Evolutionary conservation across 1,284 basidiomycete species (phyloP).

Genomic region (Puccinia novopanici): DNA sequence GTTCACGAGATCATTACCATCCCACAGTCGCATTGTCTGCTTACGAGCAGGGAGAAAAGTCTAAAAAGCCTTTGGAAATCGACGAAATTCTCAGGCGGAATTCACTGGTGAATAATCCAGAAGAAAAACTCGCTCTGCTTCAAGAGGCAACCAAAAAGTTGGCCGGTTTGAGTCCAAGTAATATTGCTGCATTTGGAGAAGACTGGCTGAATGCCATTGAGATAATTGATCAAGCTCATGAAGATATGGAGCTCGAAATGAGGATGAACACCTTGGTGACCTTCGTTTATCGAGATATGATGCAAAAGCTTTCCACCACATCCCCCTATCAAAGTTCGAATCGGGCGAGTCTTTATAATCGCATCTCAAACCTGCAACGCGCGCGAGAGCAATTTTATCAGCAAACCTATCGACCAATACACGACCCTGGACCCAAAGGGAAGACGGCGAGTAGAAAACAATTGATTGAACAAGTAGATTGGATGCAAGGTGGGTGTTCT

Average conservation of each 20-base stretch:
- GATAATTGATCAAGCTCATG: neutral
- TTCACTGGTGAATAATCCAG: neutral
- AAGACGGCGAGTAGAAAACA: neutral
- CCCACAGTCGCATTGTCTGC: neutral
- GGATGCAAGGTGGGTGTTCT: neutral
- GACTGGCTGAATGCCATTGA: neutral
- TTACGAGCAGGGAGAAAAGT: no score
- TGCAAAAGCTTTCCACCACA: neutral
- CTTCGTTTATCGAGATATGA: slow-evolving; percentile 4
- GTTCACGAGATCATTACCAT: neutral
- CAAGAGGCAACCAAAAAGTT: neutral
- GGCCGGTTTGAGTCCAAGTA: neutral
- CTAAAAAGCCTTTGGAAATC: neutral
- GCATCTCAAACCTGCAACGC: neutral
- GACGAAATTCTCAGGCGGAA: neutral
- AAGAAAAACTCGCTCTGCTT: neutral
- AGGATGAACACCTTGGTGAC: neutral
- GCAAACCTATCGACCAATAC: neutral
- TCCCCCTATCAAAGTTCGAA: neutral
- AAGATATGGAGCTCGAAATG: neutral
- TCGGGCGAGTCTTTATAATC: neutral
- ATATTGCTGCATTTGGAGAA: neutral
- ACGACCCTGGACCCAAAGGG: neutral
- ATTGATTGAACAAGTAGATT: neutral
- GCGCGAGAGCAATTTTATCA: neutral